Percentiles rank a stretch among this genome's conserved stretches.
phyloP scores from a whole-genome alignment of 169 alveolate genomes.

The Cryptosporidium meleagridis region DNA sequence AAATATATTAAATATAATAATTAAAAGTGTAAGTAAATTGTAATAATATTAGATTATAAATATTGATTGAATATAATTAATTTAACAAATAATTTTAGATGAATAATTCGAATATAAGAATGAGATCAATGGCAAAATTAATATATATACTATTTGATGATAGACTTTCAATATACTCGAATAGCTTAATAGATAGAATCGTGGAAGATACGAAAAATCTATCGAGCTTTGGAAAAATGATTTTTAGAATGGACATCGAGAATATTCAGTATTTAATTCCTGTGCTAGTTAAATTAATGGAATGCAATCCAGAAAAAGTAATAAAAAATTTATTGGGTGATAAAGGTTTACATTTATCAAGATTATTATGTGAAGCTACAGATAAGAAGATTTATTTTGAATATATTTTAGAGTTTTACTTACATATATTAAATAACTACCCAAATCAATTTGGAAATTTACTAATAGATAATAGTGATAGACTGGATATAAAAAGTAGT shows the following conservation, averaged over 20 bases:
- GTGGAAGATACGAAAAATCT: neutral
- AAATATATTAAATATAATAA: neutral
- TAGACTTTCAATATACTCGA: constrained; percentile 37
- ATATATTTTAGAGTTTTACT: constrained; percentile 32
- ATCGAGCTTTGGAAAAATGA: constrained; percentile 5
- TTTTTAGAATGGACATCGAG: neutral
- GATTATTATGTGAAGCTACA: neutral
- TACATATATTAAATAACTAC: neutral
- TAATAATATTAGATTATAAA: neutral
- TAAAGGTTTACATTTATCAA: constrained; percentile 13
- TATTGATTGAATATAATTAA: neutral
- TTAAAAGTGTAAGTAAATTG: constrained; percentile 33
- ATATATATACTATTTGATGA: constrained; percentile 21
- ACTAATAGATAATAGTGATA: neutral
- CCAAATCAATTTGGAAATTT: neutral
- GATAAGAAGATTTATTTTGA: constrained; percentile 5
- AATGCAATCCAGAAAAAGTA: constrained; percentile 29
- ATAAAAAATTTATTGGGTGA: neutral
- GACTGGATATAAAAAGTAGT: too few species aligned
- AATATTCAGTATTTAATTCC: constrained; percentile 11
- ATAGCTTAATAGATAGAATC: constrained; percentile 12
- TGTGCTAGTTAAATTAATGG: constrained; percentile 4
- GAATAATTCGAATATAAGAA: neutral
- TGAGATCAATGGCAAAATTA: constrained; percentile 28
- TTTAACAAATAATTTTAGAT: neutral